Evolutionary conservation across 208 protist species (phyloP), one percentile per base, ranked within the genome.

Genomic region (Acanthamoeba healyi): DNA sequence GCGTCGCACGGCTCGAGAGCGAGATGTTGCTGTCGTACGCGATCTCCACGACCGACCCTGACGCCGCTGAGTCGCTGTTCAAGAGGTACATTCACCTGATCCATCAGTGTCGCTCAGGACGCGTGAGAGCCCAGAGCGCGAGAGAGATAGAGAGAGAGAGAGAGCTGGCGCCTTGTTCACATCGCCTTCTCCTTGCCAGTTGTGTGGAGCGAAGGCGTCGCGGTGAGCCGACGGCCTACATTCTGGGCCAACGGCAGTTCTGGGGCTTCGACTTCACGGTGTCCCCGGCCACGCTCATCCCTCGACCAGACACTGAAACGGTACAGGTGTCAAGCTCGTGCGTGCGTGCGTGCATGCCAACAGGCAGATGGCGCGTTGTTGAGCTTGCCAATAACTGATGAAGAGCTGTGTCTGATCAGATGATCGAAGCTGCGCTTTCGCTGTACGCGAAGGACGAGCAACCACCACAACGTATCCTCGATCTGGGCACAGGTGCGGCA

Each of bases 261-360:
- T 91, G 84, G 84, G 56, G 56, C 3, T 70, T 63, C 22, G 84
- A 91, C 56, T 91, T 91, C 12, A 29, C 19, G 3, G 84, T 91
- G 14, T 32, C 58, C 32, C 56, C 49, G 14, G 56, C 49, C 32
- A 91, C 84, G 34, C 58, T 91, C 29, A 91, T 91, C 84, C 84
- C 84, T 44, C 84, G 84, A 5, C 84, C 84, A 4, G 84, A 91
- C 22, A 72, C 84, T 12, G 79, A 87, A 40, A 87, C 79, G 22
- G 79, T 87, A 87, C 79, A 2, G 15, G 14, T 12, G 0, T 14
- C 26, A 29, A 29, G 12, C 12, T 7, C 32, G 26, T 36, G 26
- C 32, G 26, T 14, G 26, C 38, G n/a, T n/a, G n/a, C n/a, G n/a
- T n/a, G n/a, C n/a, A n/a, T n/a, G n/a, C n/a, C n/a, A n/a, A n/a